phyloP scores from a whole-genome alignment of 169 alveolate species.

The Babesia sp. region DNA sequence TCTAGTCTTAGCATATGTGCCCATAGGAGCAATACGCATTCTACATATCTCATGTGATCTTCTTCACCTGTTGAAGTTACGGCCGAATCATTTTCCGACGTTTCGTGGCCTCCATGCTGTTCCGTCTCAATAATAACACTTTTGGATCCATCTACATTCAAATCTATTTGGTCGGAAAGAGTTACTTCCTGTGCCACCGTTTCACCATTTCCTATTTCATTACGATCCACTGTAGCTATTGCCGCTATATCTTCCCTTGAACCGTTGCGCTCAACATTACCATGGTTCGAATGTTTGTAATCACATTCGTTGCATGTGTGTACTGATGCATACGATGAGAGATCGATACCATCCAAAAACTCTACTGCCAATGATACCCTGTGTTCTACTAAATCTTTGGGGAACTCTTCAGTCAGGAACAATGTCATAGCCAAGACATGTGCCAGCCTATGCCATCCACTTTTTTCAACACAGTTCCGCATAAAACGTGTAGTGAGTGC shows the following conservation, averaged over 20 bases:
- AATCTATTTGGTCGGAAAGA: too few relatives aligned
- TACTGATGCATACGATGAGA: background rate
- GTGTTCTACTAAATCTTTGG: background rate
- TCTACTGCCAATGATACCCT: conserved; percentile 3
- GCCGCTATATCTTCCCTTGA: background rate
- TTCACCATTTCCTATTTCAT: background rate
- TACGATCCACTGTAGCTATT: background rate
- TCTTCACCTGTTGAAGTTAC: background rate
- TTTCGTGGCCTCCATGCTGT: background rate
- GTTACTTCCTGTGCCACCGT: background rate
- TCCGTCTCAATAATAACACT: too few relatives aligned
- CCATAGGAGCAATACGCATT: conserved; percentile 51
- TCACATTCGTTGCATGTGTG: background rate
- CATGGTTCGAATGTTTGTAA: background rate
- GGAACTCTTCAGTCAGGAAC: conserved; percentile 10
- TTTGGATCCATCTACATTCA: too few relatives aligned
- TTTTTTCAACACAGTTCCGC: background rate
- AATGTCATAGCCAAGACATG: conserved; percentile 6
- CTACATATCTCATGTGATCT: conserved; percentile 27
- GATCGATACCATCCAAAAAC: background rate
- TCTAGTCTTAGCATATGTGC: conserved; percentile 40
- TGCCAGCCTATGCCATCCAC: conserved; percentile 23
- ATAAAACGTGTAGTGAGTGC: conserved; percentile 10
- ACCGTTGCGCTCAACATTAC: background rate
- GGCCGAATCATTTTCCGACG: background rate